These are phyloP conservation scores for Kalaharituber pfeilii DNA, from an alignment of 2,329 filamentous ascomycete genomes.

Conservation along the genomic window DNA sequence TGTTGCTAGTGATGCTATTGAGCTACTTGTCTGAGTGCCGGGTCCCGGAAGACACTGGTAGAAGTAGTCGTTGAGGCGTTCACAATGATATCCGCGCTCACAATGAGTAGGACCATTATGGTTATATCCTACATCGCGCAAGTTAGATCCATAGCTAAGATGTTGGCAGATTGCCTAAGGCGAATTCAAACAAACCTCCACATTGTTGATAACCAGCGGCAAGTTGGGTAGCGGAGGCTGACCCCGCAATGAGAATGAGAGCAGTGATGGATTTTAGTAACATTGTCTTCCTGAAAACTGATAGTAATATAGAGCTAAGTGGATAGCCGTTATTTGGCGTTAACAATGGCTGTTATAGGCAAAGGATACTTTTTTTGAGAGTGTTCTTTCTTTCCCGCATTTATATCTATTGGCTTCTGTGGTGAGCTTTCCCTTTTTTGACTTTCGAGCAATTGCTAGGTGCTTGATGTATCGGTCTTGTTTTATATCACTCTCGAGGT, in stretches of 20 bases:
- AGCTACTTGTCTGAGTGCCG: neutral
- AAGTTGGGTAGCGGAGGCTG: neutral
- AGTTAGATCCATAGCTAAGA: neutral
- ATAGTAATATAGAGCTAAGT: too few relatives aligned
- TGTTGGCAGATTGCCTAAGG: neutral
- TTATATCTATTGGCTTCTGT: too few relatives aligned
- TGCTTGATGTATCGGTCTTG: too few relatives aligned
- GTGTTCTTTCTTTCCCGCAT: too few relatives aligned
- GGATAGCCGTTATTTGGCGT: too few relatives aligned
- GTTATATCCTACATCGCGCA: conserved; percentile 25
- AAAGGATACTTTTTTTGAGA: too few relatives aligned
- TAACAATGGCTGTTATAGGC: too few relatives aligned
- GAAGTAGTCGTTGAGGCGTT: conserved; percentile 31
- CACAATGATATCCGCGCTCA: conserved; percentile 28
- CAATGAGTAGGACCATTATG: conserved; percentile 30
- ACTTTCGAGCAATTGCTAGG: too few relatives aligned
- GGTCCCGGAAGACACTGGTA: conserved; percentile 28
- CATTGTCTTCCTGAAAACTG: too few relatives aligned
- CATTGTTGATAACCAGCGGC: neutral
- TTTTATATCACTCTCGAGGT: too few relatives aligned
- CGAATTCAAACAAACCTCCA: neutral
- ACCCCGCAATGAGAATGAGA: neutral
- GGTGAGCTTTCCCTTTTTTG: too few relatives aligned
- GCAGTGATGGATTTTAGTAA: neutral
- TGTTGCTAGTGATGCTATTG: neutral